phyloP scores from a whole-genome alignment of 331 rosid species.

The Spiraea crenata region DNA sequence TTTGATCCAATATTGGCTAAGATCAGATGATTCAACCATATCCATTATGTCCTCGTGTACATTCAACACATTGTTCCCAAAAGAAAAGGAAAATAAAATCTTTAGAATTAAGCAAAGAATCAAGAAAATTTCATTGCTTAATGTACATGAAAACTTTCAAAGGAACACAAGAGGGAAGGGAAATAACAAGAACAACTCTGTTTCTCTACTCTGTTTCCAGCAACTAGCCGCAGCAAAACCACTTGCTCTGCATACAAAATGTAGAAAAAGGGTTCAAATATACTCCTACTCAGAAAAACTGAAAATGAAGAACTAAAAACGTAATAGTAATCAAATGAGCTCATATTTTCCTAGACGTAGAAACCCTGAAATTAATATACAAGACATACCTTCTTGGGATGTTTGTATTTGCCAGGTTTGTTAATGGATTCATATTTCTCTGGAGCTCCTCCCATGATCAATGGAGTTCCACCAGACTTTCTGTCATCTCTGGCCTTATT shows the following conservation, averaged over 20 bases:
- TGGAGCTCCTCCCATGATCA: slow-evolving; percentile 34
- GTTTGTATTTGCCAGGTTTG: slow-evolving; percentile 11
- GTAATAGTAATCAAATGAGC: no score
- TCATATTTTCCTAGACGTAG: no score
- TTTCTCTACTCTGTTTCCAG: not conserved
- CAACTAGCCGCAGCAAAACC: slow-evolving; percentile 63
- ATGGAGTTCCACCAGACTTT: slow-evolving; percentile 50
- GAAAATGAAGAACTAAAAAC: no score
- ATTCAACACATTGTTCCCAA: no score
- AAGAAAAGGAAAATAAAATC: no score
- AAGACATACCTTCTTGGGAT: slow-evolving; percentile 12
- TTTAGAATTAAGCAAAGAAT: no score
- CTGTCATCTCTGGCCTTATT: slow-evolving; percentile 73
- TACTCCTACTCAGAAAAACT: no score
- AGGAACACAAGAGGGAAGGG: no score
- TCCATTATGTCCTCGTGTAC: not conserved
- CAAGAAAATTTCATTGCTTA: not conserved
- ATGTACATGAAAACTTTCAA: not conserved
- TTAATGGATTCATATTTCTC: slow-evolving; percentile 33
- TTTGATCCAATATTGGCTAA: not conserved
- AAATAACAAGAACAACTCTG: not conserved
- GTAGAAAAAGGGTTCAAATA: not conserved
- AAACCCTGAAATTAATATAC: not conserved
- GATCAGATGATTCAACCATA: not conserved
- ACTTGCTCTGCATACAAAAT: slow-evolving; percentile 55